Evolutionary conservation across 257 asterid genomes (phyloP).

Genomic region (Solanum acaule): DNA sequence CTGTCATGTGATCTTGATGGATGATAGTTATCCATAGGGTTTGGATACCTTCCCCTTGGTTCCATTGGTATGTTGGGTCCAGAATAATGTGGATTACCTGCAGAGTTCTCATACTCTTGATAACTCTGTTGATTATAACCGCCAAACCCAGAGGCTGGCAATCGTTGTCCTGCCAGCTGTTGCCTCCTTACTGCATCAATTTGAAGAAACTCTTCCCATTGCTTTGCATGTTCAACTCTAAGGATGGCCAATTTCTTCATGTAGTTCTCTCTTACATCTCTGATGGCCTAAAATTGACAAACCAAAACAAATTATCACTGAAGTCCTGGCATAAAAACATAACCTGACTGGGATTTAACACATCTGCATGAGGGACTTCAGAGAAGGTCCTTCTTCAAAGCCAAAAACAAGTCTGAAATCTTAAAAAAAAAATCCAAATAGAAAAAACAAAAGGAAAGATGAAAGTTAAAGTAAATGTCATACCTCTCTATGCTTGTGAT

Average conservation of each 20-base stretch:
- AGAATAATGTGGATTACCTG: slow-evolving; percentile 44
- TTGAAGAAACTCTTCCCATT: slow-evolving; percentile 85
- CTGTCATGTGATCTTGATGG: slow-evolving; percentile 58
- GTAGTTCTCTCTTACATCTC: slow-evolving; percentile 61
- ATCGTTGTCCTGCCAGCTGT: slow-evolving; percentile 31
- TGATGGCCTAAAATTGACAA: slow-evolving; percentile 47
- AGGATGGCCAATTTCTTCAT: slow-evolving; percentile 46
- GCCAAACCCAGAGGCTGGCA: slow-evolving; percentile 45
- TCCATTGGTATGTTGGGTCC: slow-evolving; percentile 42
- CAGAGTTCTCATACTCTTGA: slow-evolving; percentile 41
- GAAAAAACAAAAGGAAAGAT: background rate
- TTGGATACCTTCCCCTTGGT: slow-evolving; percentile 57
- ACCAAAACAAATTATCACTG: background rate
- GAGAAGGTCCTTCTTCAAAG: background rate
- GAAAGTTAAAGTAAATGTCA: slow-evolving; percentile 3
- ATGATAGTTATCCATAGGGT: slow-evolving; percentile 47
- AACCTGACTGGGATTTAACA: background rate
- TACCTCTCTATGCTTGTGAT: slow-evolving; percentile 87
- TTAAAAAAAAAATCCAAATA: background rate
- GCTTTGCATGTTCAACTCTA: slow-evolving; percentile 58
- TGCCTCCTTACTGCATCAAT: slow-evolving; percentile 59
- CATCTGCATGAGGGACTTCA: background rate
- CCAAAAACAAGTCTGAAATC: background rate
- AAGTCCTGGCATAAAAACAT: background rate
- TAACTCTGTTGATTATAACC: slow-evolving; percentile 43